Evolutionary conservation across 345 rosid species (phyloP), one percentile per base, ranked within the genome.

Genomic region (Balakata baccata): DNA sequence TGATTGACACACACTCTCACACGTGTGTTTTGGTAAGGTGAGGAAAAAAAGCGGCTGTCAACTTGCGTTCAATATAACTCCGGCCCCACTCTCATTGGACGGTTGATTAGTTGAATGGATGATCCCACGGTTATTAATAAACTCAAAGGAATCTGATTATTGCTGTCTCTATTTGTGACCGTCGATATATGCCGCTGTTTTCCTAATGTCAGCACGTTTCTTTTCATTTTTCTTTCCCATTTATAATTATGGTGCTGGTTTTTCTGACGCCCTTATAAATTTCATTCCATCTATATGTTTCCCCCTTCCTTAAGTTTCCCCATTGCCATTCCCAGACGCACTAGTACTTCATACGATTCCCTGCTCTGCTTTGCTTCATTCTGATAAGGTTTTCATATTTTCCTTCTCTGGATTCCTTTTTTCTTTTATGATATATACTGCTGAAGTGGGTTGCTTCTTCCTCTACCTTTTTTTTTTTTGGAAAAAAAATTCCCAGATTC

Each of bases 241-340:
- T 17, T 17, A 18, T 13, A 17, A 45, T 43, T 17, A 43, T 45
- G 2, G 60, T 45, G 25, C 47, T 68, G 6, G 52, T 38, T 58
- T 57, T 17, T 45, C 64, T 69, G 76, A 79, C 87, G 84, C 83
- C 84, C 81, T 71, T 77, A 54, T 11, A 47, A 66, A 74, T 56
- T 76, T 14, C 12, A 60, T 74, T 73, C 66, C 66, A 25, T 62
- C 37, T 61, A n/a, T 60, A 56, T 62, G 60, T 52, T 70, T 56
- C 10, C 2, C 2, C 34, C 51, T 54, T 52, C 69, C 69, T 54
- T 22, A 7, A 16, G 17, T 59, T 23, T 38, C 65, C 41, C 7
- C 61, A 29, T 3, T 41, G 43, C 8, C 57, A 49, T 46, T 17
- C 16, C 5, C 50, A n/a, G 23, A 0, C 18, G 25, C 41, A 12